phyloP scores from a whole-genome alignment of 129 eudicot genomes.

The Lactuca saligna region DNA sequence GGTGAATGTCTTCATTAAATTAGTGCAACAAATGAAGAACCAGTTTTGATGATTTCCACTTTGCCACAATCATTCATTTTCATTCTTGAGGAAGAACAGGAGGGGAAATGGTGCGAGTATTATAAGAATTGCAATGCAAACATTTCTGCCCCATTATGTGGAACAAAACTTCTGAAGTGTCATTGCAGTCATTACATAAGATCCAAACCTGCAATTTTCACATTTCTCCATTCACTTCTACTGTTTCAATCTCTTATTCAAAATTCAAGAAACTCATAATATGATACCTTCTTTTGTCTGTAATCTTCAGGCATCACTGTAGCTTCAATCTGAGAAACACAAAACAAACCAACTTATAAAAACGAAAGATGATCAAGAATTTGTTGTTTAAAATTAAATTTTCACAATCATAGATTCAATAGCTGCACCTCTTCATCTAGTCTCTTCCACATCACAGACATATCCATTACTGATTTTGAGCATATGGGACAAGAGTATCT shows the following conservation, averaged over 20 bases:
- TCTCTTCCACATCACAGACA: constrained; percentile 82
- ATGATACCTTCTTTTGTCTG: constrained; percentile 77
- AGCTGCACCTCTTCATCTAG: constrained; percentile 84
- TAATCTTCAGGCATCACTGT: constrained; percentile 88
- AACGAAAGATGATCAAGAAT: neutral
- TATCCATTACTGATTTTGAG: constrained; percentile 81
- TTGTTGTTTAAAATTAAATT: neutral
- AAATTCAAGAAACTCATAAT: neutral
- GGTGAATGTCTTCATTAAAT: neutral
- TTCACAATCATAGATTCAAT: neutral
- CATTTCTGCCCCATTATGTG: constrained; percentile 97
- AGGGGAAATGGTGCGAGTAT: constrained; percentile 76
- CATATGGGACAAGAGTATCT: constrained; percentile 95
- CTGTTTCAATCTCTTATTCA: neutral
- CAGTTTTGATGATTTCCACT: no score
- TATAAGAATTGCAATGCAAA: constrained; percentile 79
- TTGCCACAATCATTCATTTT: no score
- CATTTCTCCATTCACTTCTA: neutral
- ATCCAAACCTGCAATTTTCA: constrained; percentile 77
- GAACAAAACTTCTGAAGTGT: constrained; percentile 80
- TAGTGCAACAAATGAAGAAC: neutral
- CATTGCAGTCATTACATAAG: constrained; percentile 94
- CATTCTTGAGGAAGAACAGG: constrained; percentile 73
- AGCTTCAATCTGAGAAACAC: constrained; percentile 71
- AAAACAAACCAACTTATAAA: neutral